Evolutionary conservation across 352 stramenopile species (phyloP), one percentile per base, ranked within the genome.

Genomic region (Phytophthora chlamydospora): DNA sequence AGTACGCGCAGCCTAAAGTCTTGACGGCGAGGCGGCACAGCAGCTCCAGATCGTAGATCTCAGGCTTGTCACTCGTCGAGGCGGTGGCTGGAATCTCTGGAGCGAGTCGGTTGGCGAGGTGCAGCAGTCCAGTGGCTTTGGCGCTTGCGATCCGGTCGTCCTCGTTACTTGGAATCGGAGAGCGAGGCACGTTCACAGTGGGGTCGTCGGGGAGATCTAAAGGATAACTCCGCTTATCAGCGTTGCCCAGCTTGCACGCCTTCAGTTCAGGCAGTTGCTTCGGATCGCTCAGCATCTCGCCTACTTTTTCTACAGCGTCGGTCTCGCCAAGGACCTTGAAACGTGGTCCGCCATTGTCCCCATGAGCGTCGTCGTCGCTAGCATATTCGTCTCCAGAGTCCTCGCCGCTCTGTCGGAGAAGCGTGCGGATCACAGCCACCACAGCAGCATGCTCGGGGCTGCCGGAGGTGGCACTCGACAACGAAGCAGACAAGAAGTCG

Each of bases 41-140:
- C 34, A 85, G 62, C n/a, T 74, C 66, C 32, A 88, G 68, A 51
- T 88, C 78, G 52, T n/a, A 44, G 56, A 13, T 66, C 46, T 43
- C 53, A 10, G 21, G 33, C 46, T 38, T 71, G 29, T 54, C 46
- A 74, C 50, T 31, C 52, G 12, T 53, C n/a, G 19, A 24, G 8
- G 64, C 47, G 11, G 46, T 42, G 2, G 9, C 34, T 24, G 21
- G 21, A 24, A 24, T 1, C 21, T 24, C 21, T 24, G 21, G 21
- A 24, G 21, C 21, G 21, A 24, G 21, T 24, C 21, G 21, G 21
- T 24, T 24, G 21, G 21, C 21, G 6, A 72, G 46, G 41, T 61
- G 27, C 5, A 68, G 21, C 2, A 72, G 6, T 9, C 64, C 64
- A 0, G 14, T 44, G 29, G 45, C 33, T 21, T 55, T 54, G 2